Evolutionary conservation across 2,329 filamentous ascomycete genomes (phyloP).

Genomic region (Cladosporium sp.): DNA sequence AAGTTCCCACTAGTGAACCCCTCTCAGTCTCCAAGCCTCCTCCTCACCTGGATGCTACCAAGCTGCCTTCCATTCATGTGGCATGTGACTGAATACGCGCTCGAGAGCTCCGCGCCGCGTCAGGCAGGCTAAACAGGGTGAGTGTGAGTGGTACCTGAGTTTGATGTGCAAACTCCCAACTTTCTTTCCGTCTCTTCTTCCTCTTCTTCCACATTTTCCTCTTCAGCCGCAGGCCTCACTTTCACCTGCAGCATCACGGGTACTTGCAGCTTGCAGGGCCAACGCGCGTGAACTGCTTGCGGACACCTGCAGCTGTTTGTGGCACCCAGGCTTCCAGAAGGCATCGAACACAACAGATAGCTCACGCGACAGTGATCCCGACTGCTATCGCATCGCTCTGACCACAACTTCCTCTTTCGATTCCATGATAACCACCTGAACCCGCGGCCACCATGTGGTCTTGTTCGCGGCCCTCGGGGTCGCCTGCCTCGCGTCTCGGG

Average conservation of each 20-base stretch:
- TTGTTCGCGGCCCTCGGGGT: constrained; percentile 33
- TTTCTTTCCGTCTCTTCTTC: constrained; percentile 1
- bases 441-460: constrained; percentile 31
- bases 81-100: constrained; percentile 18
- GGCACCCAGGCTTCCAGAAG: not conserved
- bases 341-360: not conserved
- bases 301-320: constrained; percentile 9
- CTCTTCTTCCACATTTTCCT: not conserved
- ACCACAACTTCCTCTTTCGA: not conserved
- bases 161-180: not conserved
- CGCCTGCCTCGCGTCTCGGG: constrained; percentile 22
- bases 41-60: not conserved
- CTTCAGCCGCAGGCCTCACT: not conserved
- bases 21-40: constrained; percentile 2
- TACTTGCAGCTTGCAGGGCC: constrained; percentile 1
- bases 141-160: constrained; percentile 15
- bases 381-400: not conserved
- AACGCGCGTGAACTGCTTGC: not conserved
- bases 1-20: not conserved
- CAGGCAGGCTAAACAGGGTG: constrained; percentile 15
- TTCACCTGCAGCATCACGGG: constrained; percentile 1
- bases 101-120: constrained; percentile 14
- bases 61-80: constrained; percentile 5
- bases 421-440: constrained; percentile 29
- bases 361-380: constrained; percentile 10